A percentile compares a stretch with the other conserved stretches of the same genome.
phyloP scores from a whole-genome alignment of 768 basidiomycete genomes.

The Mycena haematopus region DNA sequence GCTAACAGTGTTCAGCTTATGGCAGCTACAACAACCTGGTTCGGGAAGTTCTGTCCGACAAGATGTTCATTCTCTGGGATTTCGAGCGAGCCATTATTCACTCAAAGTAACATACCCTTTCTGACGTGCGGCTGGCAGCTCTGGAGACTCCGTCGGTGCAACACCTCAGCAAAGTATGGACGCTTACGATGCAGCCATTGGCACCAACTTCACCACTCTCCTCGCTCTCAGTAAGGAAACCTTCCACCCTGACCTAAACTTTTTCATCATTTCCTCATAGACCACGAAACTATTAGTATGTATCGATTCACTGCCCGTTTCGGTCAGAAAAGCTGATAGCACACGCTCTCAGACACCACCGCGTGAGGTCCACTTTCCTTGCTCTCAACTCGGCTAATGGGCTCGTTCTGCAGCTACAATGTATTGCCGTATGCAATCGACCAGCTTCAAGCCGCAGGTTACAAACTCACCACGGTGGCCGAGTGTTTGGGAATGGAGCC shows the following conservation, averaged over 20 bases:
- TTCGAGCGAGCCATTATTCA: constrained; percentile 36
- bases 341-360: constrained; percentile 19
- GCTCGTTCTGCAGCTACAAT: neutral
- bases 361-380: constrained; percentile 2
- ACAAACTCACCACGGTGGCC: constrained; percentile 33
- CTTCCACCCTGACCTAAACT: too few species aligned
- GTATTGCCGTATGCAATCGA: constrained; percentile 30
- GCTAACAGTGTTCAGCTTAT: constrained; percentile 19
- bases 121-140: constrained; percentile 32
- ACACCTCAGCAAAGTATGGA: constrained; percentile 40
- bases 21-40: constrained; percentile 29
- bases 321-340: neutral
- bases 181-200: constrained; percentile 37
- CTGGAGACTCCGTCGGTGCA: constrained; percentile 47
- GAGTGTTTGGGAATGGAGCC: constrained; percentile 31
- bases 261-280: too few species aligned
- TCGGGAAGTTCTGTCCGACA: constrained; percentile 23
- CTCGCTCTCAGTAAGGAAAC: constrained; percentile 50
- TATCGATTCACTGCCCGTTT: neutral
- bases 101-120: neutral
- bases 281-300: constrained; percentile 30
- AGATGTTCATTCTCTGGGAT: constrained; percentile 40
- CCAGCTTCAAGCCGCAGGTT: constrained; percentile 29
- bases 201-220: constrained; percentile 39
- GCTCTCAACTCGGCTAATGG: neutral